phyloP scores from a whole-genome alignment of 148 eudicot species.

The Salicornia ramosissima region DNA sequence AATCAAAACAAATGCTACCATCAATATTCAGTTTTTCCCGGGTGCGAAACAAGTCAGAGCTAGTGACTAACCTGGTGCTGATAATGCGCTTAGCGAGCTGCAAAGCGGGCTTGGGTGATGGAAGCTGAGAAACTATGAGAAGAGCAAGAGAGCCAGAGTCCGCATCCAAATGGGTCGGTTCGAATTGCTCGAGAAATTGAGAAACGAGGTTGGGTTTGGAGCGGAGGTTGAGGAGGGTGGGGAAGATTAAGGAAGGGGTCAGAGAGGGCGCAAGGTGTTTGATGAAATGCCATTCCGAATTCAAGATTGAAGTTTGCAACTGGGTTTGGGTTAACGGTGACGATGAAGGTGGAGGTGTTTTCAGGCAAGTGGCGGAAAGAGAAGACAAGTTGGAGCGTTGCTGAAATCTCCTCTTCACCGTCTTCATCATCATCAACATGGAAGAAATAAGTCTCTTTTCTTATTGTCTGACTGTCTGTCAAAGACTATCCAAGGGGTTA shows the following conservation, averaged over 20 bases:
- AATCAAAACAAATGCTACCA: conserved; percentile 41
- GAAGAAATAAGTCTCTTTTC: no score
- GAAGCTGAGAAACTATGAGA: conserved; percentile 33
- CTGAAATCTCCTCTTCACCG: conserved; percentile 1
- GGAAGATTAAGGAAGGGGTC: conserved; percentile 33
- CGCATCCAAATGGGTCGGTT: conserved; percentile 22
- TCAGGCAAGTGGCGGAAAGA: conserved; percentile 8
- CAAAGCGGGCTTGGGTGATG: conserved; percentile 39
- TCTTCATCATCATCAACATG: background rate
- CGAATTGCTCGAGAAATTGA: conserved; percentile 30
- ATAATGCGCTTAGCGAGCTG: conserved; percentile 32
- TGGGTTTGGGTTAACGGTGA: conserved; percentile 13
- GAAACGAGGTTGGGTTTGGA: conserved; percentile 36
- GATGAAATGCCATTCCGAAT: conserved; percentile 67
- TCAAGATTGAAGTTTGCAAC: conserved; percentile 27
- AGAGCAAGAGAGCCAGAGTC: conserved; percentile 41
- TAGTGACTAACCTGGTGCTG: conserved; percentile 1
- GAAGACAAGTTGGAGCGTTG: conserved; percentile 18
- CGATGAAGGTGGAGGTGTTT: background rate
- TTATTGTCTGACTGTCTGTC: no score
- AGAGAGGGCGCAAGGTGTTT: conserved; percentile 40
- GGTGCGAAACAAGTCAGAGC: conserved; percentile 33
- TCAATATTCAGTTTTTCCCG: conserved; percentile 30
- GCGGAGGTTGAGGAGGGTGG: conserved; percentile 38
- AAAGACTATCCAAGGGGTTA: no score